Base-by-base conservation (phyloP, 441 rosid species). In the Croton setiger region DNA sequence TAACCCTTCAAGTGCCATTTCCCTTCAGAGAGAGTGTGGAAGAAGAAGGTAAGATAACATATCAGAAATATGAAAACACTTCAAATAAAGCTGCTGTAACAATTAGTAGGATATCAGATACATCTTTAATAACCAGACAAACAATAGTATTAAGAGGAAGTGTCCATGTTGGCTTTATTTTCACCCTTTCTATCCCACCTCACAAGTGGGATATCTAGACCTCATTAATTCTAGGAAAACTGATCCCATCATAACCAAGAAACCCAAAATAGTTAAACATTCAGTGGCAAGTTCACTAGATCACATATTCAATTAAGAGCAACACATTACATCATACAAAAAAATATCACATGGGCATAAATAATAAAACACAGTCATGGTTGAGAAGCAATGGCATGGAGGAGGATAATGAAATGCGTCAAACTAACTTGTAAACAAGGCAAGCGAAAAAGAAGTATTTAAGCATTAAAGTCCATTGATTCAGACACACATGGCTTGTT, bases 1-100 rank as follows among this genome's bases (percentile, higher is more conserved):
- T 66, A 95, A 83, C 67, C 98, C 96, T 84, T 90, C 95, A 33
- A 89, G 85, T 73, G 98, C 98, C 85, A 95, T 80, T 83, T 95
- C 99, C 86, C 99, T 95, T 66, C 61, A 76, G 68, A 74, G 58
- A 60, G 67, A 2, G n/a, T n/a, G 57, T 9, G 53, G 68, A 67
- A 13, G 27, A 64, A n/a, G 47, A 60, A 64, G 62, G 17, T 10
- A 51, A 11, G 43, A 20, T 57, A 17, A 72, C 27, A 72, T 64
- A 18, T 35, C 41, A 58, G 41, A 27, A 20, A 72, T 8, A 53
- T 35, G 59, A 70, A 39, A 64, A 23, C 54, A 49, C 13, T 3
- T 5, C 15, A 20, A 37, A 53, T 20, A 9, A 44, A 56, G n/a
- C 1, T 12, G 7, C 35, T 43, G 33, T 33, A 45, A 44, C 4